Evolutionary conservation across 2,329 filamentous ascomycete genomes (phyloP), one percentile per base, ranked within the genome.

Genomic region (Fusarium ambrosium): DNA sequence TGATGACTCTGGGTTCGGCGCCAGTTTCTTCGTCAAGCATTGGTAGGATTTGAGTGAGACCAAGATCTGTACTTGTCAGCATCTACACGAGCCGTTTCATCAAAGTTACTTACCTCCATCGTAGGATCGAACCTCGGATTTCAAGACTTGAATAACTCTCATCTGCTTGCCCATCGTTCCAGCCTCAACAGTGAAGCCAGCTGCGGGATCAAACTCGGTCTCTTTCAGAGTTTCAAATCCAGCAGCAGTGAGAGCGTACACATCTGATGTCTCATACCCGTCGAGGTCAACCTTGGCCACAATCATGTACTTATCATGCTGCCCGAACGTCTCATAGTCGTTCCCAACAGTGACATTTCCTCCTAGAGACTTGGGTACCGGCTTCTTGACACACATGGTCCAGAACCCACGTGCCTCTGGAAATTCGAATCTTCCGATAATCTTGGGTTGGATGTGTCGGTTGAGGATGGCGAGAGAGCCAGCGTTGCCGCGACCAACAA

Each of bases 1-100:
- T 93, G 55, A 95, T 86, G 48, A 97, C 92, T 63, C 92, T 89
- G 6, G 94, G 92, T 78, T 98, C 94, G 22, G 90, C 92, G 14
- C 93, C 95, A 0, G 92, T 95, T 74, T 97, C 94, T 78, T 98
- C 97, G 78, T 98, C 97, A 71, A 94, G 90, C 89, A 98, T 95
- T 1, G 95, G 95, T 60, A 98, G 89, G 64, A 99, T 98, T 79
- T 98, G 96, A 55, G 92, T 92, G 63, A 99, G 88, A 13, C 93
- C 94, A 69, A 99, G 89, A 82, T 97, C 94, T 95, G 79, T n/a
- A 9, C 0, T 18, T 10, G 68, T 82, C 32, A 81, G 77, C 45
- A 51, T 36, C 16, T n/a, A 53, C 64, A 76, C 10, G n/a, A 60
- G 10, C 34, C 8, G 10, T 7, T 14, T 8, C 14, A 10, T 34